phyloP scores from a whole-genome alignment of 352 stramenopile species.

The Pythium phragmitis region DNA sequence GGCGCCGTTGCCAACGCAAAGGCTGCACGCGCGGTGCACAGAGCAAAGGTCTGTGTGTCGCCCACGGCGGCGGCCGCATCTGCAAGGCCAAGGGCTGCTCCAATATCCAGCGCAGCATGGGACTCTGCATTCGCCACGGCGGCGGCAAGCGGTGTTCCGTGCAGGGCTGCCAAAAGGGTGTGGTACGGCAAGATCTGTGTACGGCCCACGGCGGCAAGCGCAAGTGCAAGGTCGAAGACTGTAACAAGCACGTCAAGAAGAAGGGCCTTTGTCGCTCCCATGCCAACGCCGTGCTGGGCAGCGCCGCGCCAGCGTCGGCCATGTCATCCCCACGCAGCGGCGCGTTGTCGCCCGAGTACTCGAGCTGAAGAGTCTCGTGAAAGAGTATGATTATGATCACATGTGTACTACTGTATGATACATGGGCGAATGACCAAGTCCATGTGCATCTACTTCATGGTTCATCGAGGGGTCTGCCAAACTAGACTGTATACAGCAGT shows the following conservation, averaged over 20 bases:
- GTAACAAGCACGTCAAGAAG: constrained; percentile 88
- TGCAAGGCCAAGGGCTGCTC: constrained; percentile 76
- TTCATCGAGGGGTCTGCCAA: too few species aligned
- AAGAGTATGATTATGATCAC: background rate
- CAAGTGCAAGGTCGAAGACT: constrained; percentile 77
- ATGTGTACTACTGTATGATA: constrained; percentile 9
- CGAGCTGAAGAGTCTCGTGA: constrained; percentile 1
- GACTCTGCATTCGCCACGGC: constrained; percentile 62
- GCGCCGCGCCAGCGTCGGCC: constrained; percentile 8
- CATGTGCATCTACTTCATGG: too few species aligned
- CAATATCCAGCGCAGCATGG: constrained; percentile 88
- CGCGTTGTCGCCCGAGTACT: constrained; percentile 21
- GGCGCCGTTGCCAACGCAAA: constrained; percentile 77
- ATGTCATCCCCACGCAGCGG: constrained; percentile 17
- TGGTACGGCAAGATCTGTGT: constrained; percentile 85
- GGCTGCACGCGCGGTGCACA: constrained; percentile 78
- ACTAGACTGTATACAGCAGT: too few species aligned
- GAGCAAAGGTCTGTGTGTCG: constrained; percentile 83
- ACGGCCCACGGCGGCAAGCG: constrained; percentile 85
- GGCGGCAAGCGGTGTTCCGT: constrained; percentile 59
- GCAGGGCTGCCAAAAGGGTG: constrained; percentile 77
- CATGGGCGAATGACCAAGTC: background rate
- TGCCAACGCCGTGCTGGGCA: constrained; percentile 54
- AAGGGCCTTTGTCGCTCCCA: constrained; percentile 76
- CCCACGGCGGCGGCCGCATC: constrained; percentile 78